Evolutionary conservation across 805 yeast species (phyloP).

Genomic region (Kodamaea lidongshanica): DNA sequence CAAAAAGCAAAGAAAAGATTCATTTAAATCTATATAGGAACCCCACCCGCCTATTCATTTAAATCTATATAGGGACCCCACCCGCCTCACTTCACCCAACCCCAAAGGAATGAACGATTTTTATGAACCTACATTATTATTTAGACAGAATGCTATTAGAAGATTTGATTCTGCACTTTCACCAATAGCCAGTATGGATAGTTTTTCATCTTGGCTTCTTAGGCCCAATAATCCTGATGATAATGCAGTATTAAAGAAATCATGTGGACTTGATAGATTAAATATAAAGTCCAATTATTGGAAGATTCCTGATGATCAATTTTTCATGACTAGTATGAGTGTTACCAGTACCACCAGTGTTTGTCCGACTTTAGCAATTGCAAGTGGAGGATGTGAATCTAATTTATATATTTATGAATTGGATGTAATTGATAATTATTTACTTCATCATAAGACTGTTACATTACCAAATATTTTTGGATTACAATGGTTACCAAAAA

Average conservation of each 20-base stretch:
- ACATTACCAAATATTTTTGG: slow-evolving; percentile 50
- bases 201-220: slow-evolving; percentile 26
- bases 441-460: slow-evolving; percentile 57
- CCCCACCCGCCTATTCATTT: slow-evolving; percentile 1
- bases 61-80: background rate
- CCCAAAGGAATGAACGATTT: slow-evolving; percentile 18
- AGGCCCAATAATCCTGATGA: slow-evolving; percentile 21
- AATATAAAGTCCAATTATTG: slow-evolving; percentile 41
- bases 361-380: slow-evolving; percentile 44
- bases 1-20: too few species aligned
- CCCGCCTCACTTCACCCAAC: slow-evolving; percentile 1
- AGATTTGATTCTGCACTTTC: slow-evolving; percentile 15
- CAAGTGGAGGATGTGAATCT: slow-evolving; percentile 40
- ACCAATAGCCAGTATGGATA: slow-evolving; percentile 19
- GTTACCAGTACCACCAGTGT: slow-evolving; percentile 13
- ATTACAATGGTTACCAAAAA: slow-evolving; percentile 46
- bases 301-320: slow-evolving; percentile 39
- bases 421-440: slow-evolving; percentile 30
- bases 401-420: slow-evolving; percentile 50
- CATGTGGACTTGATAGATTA: slow-evolving; percentile 34
- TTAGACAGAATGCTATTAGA: slow-evolving; percentile 37
- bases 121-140: slow-evolving; percentile 38
- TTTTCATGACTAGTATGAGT: slow-evolving; percentile 42
- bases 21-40: background rate
- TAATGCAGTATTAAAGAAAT: slow-evolving; percentile 33